phyloP scores from a whole-genome alignment of 495 filamentous ascomycete genomes.

The Aspergillus bridgeri region DNA sequence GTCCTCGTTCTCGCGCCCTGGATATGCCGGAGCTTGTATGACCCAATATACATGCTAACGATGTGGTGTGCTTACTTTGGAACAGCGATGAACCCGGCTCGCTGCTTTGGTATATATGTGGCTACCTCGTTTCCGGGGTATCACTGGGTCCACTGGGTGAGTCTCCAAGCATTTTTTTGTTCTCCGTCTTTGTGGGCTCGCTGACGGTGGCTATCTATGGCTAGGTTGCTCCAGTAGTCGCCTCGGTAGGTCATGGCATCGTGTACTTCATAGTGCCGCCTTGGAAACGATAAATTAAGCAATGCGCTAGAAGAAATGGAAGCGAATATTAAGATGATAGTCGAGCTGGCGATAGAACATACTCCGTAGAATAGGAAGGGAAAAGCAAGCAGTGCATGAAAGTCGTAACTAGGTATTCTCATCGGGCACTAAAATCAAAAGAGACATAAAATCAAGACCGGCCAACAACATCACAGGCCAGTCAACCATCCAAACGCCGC shows the following conservation, averaged over 20 bases:
- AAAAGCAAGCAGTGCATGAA: not conserved
- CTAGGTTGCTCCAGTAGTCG: no score
- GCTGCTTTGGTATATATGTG: conserved; percentile 31
- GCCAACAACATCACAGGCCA: not conserved
- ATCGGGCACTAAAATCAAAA: conserved; percentile 1
- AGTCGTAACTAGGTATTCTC: not conserved
- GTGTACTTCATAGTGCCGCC: no score
- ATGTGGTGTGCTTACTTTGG: not conserved
- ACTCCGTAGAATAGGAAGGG: not conserved
- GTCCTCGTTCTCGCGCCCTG: conserved; percentile 39
- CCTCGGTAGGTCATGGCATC: no score
- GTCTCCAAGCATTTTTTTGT: no score
- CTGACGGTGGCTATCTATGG: no score
- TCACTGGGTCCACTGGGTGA: conserved; percentile 38
- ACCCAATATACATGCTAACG: not conserved
- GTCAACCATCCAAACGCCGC: conserved; percentile 12
- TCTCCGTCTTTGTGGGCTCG: no score
- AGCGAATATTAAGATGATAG: no score
- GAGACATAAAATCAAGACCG: not conserved
- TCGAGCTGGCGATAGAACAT: no score
- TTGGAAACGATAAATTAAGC: no score
- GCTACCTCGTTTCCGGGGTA: conserved; percentile 27
- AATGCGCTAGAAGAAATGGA: no score
- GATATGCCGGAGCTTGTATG: conserved; percentile 40
- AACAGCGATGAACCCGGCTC: conserved; percentile 28